Percentiles rank a stretch among this genome's conserved stretches.
These are phyloP conservation scores for Emydomyces testavorans DNA, from an alignment of 2,329 filamentous ascomycete genomes.

Conservation along the genomic window DNA sequence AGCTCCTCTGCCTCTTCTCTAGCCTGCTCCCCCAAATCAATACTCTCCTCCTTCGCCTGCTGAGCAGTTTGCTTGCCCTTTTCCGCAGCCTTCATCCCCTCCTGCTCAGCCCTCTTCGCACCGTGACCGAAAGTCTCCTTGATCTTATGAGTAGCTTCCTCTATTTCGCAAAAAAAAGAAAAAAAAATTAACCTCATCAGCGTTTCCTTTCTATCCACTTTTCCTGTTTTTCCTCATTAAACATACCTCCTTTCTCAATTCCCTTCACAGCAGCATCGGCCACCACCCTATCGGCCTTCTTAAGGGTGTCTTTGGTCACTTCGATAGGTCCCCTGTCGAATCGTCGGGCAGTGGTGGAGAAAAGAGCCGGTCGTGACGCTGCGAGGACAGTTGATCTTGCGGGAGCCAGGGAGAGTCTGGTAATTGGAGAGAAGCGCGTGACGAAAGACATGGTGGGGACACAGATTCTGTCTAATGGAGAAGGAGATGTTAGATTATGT, in stretches of 20 bases:
- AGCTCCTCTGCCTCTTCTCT: constrained; percentile 22
- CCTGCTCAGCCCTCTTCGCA: constrained; percentile 31
- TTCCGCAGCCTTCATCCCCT: constrained; percentile 27
- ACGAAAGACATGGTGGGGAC: constrained; percentile 27
- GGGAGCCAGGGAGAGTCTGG: constrained; percentile 20
- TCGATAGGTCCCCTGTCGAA: constrained; percentile 44
- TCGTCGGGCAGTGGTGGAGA: constrained; percentile 42
- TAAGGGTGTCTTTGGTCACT: constrained; percentile 46
- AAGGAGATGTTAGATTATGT: not conserved
- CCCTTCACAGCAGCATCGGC: constrained; percentile 48
- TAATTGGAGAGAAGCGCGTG: constrained; percentile 24
- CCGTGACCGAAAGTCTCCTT: constrained; percentile 35
- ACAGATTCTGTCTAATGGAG: not conserved
- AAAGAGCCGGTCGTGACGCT: constrained; percentile 24
- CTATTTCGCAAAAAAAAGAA: constrained; percentile 31
- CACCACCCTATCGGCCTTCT: constrained; percentile 46
- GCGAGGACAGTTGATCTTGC: constrained; percentile 14
- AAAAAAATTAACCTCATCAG: too few relatives aligned
- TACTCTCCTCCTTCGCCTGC: constrained; percentile 27
- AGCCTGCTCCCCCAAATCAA: constrained; percentile 22
- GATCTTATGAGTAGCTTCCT: constrained; percentile 39
- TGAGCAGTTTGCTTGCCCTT: constrained; percentile 23
- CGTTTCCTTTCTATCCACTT: not conserved
- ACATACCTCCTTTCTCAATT: constrained; percentile 51
- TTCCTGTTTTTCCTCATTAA: not conserved